Evolutionary conservation across 2,329 filamentous ascomycete species (phyloP).

Genomic region (Corynespora cassiicola): DNA sequence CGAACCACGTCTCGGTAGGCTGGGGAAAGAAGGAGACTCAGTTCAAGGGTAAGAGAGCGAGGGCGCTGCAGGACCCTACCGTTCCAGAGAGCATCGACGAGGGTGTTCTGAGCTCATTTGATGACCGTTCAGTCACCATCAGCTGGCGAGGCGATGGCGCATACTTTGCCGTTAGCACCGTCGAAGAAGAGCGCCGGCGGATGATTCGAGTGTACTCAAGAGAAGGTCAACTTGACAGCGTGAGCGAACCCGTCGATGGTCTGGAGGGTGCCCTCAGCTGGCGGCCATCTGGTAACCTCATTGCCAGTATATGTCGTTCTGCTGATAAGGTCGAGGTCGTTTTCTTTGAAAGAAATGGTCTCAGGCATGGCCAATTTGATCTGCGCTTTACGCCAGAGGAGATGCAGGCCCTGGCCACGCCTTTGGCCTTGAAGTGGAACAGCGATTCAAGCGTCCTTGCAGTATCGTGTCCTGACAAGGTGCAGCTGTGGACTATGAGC

Average conservation of each 20-base stretch:
- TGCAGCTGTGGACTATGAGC: slow-evolving; percentile 96
- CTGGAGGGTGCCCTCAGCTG: slow-evolving; percentile 89
- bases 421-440: slow-evolving; percentile 83
- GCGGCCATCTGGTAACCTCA: slow-evolving; percentile 87
- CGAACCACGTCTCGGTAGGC: slow-evolving; percentile 92
- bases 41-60: slow-evolving; percentile 90
- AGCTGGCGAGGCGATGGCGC: slow-evolving; percentile 96
- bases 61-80: slow-evolving; percentile 88
- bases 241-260: slow-evolving; percentile 92
- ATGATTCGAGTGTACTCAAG: slow-evolving; percentile 89
- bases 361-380: slow-evolving; percentile 94
- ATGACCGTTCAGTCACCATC: slow-evolving; percentile 74
- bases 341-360: slow-evolving; percentile 97
- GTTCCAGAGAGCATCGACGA: slow-evolving; percentile 92
- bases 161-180: slow-evolving; percentile 83
- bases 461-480: slow-evolving; percentile 72
- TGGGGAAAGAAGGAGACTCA: slow-evolving; percentile 99
- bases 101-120: slow-evolving; percentile 75
- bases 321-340: slow-evolving; percentile 77
- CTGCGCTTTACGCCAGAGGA: slow-evolving; percentile 71
- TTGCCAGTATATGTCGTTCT: slow-evolving; percentile 83
- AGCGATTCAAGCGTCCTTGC: slow-evolving; percentile 89
- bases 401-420: slow-evolving; percentile 59
- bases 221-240: slow-evolving; percentile 88
- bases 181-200: slow-evolving; percentile 73